Conservation (phyloP, 2,329 filamentous ascomycete genomes). For the Chaetomium sp. region DNA sequence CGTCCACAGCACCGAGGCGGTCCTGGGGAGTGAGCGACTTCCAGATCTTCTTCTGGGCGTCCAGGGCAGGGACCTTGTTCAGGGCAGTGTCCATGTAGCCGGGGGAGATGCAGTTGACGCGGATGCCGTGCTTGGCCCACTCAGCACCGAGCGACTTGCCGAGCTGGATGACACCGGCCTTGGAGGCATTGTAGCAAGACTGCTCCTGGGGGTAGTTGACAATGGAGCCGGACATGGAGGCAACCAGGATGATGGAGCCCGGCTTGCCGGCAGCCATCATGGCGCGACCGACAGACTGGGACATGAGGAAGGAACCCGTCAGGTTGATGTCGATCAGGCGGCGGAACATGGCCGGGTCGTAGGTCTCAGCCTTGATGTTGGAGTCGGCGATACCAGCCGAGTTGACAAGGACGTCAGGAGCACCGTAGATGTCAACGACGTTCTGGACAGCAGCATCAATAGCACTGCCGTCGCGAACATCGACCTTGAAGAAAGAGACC, state of each 20-base stretch:
- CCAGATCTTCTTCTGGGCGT: conserved; percentile 83
- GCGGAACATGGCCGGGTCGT: conserved; percentile 75
- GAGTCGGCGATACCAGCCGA: conserved; percentile 80
- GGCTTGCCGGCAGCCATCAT: conserved; percentile 74
- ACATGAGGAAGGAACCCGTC: conserved; percentile 75
- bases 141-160: conserved; percentile 81
- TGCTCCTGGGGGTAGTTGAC: conserved; percentile 88
- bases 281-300: conserved; percentile 68
- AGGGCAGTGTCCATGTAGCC: conserved; percentile 86
- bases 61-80: conserved; percentile 75
- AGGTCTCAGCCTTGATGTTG: conserved; percentile 80
- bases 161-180: conserved; percentile 77
- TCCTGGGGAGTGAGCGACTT: conserved; percentile 71
- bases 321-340: conserved; percentile 81
- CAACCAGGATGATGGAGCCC: conserved; percentile 74
- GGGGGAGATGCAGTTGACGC: conserved; percentile 82
- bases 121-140: conserved; percentile 79
- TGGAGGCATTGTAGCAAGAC: conserved; percentile 80
- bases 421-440: conserved; percentile 66
- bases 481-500: conserved; percentile 76
- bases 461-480: conserved; percentile 70
- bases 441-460: conserved; percentile 70
- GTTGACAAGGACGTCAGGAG: conserved; percentile 76
- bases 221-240: conserved; percentile 79
- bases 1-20: conserved; percentile 71